Conservation (phyloP, 2,329 filamentous ascomycete genomes). For the Macrophomina pseudophaseolina region DNA sequence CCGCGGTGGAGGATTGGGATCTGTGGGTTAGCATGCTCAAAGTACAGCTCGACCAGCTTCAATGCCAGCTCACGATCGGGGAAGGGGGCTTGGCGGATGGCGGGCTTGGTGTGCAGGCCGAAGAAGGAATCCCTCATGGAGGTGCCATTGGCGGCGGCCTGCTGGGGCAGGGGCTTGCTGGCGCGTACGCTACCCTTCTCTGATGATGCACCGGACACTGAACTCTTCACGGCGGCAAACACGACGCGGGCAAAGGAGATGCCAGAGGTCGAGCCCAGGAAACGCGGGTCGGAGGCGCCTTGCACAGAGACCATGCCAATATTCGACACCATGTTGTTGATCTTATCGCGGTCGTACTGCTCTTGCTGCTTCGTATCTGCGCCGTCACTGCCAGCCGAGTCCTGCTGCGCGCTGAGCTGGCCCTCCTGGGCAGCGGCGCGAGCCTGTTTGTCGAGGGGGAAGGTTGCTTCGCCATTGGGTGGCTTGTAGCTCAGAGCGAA, state of each 20-base stretch:
- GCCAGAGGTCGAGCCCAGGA: conserved; percentile 83
- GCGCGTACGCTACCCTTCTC: conserved; percentile 68
- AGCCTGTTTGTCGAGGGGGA: conserved; percentile 27
- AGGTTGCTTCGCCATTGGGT: conserved; percentile 40
- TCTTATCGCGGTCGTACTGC: conserved; percentile 63
- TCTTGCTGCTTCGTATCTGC: conserved; percentile 49
- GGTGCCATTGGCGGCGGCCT: conserved; percentile 63
- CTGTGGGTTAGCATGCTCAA: conserved; percentile 95
- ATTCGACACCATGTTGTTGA: conserved; percentile 71
- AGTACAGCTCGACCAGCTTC: conserved; percentile 81
- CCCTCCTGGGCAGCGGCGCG: conserved; percentile 27
- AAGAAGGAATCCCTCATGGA: conserved; percentile 97
- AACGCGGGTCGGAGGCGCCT: conserved; percentile 77
- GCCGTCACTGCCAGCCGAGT: conserved; percentile 30
- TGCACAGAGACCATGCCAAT: conserved; percentile 79
- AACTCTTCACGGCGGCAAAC: conserved; percentile 88
- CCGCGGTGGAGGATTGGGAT: conserved; percentile 88
- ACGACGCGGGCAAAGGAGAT: conserved; percentile 95
- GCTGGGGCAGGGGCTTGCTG: conserved; percentile 59
- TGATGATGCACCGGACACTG: conserved; percentile 60
- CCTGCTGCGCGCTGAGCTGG: conserved; percentile 35
- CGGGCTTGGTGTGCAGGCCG: conserved; percentile 88
- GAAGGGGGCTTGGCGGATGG: conserved; percentile 83
- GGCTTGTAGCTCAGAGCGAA: conserved; percentile 57
- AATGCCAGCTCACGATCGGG: conserved; percentile 76